A percentile compares a stretch with the other conserved stretches of the same genome.
Conservation (phyloP, 768 basidiomycete species). For the Hortiboletus campestris region DNA sequence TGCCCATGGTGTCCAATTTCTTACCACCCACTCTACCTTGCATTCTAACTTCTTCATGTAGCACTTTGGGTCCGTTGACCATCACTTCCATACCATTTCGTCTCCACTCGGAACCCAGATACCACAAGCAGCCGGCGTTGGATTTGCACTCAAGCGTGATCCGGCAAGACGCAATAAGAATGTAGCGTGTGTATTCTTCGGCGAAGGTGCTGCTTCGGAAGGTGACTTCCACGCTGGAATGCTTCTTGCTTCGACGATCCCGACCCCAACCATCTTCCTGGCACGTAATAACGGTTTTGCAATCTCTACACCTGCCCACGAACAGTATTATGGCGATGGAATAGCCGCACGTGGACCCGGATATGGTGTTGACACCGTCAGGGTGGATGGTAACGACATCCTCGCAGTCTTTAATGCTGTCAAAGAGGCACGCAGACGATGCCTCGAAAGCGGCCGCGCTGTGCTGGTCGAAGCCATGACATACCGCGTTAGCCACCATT, state of each 20-base stretch:
- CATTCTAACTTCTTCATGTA: conserved; percentile 30
- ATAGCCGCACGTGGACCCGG: conserved; percentile 88
- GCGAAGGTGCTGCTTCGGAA: conserved; percentile 92
- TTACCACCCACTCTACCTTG: not conserved
- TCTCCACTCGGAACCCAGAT: conserved; percentile 93
- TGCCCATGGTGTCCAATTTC: conserved; percentile 73
- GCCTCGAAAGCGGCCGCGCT: conserved; percentile 75
- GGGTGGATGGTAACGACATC: conserved; percentile 93
- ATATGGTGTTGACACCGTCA: conserved; percentile 87
- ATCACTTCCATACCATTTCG: conserved; percentile 93
- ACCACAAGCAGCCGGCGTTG: conserved; percentile 92
- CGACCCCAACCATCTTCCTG: conserved; percentile 71
- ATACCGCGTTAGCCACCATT: conserved; percentile 93
- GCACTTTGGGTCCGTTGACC: conserved; percentile 82
- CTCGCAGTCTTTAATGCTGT: conserved; percentile 78
- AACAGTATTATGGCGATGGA: conserved; percentile 92
- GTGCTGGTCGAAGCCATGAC: conserved; percentile 90
- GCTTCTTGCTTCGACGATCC: conserved; percentile 73
- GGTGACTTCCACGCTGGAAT: conserved; percentile 95
- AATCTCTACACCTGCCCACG: conserved; percentile 86
- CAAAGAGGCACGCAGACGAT: conserved; percentile 66
- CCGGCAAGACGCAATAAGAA: conserved; percentile 63
- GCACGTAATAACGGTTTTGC: conserved; percentile 90
- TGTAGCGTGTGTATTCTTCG: conserved; percentile 87
- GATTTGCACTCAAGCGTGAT: conserved; percentile 81